Percentiles rank a stretch among this genome's conserved stretches.
Conservation (phyloP, 1,139 yeast genomes). For the Suhomyces chickasaworum region DNA sequence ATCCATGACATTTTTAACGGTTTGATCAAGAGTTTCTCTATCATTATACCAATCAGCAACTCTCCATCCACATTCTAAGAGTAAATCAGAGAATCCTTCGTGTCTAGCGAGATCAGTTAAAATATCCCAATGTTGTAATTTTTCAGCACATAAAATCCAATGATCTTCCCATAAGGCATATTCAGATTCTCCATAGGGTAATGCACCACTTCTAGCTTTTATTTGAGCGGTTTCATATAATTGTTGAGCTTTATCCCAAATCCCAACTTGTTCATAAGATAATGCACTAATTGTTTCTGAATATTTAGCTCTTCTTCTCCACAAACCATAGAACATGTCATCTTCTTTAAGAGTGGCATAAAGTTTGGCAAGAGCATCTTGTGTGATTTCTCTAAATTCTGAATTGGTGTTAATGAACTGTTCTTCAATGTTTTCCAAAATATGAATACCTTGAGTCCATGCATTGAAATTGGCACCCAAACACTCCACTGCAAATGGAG, state of each 20-base stretch:
- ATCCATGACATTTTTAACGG: conserved; percentile 95
- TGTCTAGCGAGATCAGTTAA: conserved; percentile 95
- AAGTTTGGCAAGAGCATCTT: conserved; percentile 88
- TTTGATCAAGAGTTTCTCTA: conserved; percentile 89
- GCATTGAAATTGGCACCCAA: conserved; percentile 85
- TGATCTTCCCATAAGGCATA: conserved; percentile 98
- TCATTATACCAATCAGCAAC: conserved; percentile 99
- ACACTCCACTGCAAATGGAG: conserved; percentile 92
- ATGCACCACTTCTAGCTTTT: conserved; percentile 91
- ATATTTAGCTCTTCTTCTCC: conserved; percentile 96
- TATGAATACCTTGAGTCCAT: conserved; percentile 87
- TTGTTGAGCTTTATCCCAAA: conserved; percentile 94
- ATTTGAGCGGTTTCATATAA: conserved; percentile 97
- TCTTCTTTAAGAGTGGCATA: conserved; percentile 90
- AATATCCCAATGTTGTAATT: conserved; percentile 97
- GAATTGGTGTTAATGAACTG: conserved; percentile 67
- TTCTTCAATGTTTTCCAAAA: conserved; percentile 74
- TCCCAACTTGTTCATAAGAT: conserved; percentile 91
- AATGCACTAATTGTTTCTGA: conserved; percentile 90
- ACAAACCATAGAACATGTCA: conserved; percentile 95
- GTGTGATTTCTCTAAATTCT: conserved; percentile 80
- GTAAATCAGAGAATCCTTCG: conserved; percentile 92
- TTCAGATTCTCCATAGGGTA: conserved; percentile 95
- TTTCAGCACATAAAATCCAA: conserved; percentile 97
- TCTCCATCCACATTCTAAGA: conserved; percentile 98